Evolutionary conservation across 225 moss, liverwort and hornwort species (phyloP).

Genomic region (Antitrichia curtipendula): DNA sequence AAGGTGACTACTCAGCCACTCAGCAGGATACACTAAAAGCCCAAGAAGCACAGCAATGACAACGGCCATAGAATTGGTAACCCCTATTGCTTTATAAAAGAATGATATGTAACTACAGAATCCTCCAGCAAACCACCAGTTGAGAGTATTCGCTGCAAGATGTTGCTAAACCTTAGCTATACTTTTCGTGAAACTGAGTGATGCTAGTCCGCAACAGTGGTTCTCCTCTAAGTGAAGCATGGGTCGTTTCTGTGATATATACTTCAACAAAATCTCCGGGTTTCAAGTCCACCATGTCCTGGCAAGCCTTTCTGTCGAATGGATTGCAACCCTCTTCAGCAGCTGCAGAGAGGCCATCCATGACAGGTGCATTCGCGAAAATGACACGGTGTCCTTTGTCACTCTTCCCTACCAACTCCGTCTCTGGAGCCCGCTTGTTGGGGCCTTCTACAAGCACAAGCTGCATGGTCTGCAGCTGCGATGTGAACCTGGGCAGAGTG

Average conservation of each 20-base stretch:
- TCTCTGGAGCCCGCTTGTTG: slow-evolving; percentile 73
- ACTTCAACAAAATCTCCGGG: slow-evolving; percentile 86
- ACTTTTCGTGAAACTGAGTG: slow-evolving; percentile 31
- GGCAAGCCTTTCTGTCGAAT: slow-evolving; percentile 15
- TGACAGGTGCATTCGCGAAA: slow-evolving; percentile 46
- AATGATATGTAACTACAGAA: not conserved
- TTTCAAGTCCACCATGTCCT: slow-evolving; percentile 33
- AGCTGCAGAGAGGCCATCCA: slow-evolving; percentile 32
- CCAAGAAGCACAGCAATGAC: not conserved
- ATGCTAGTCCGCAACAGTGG: slow-evolving; percentile 51
- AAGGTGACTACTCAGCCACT: not conserved
- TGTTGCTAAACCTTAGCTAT: not conserved
- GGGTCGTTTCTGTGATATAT: slow-evolving; percentile 50
- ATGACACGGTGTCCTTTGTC: slow-evolving; percentile 91
- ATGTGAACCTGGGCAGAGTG: slow-evolving; percentile 63
- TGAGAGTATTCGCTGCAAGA: not conserved
- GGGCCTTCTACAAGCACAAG: slow-evolving; percentile 89
- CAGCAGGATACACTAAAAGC: not conserved
- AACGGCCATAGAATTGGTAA: not conserved
- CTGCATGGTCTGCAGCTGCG: slow-evolving; percentile 72
- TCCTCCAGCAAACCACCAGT: not conserved
- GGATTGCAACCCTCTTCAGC: slow-evolving; percentile 24
- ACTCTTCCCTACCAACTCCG: slow-evolving; percentile 70
- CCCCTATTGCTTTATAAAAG: not conserved
- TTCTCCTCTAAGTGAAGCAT: slow-evolving; percentile 70